Base-by-base conservation (phyloP, 2,329 filamentous ascomycete genomes). In the Lomentospora prolificans region DNA sequence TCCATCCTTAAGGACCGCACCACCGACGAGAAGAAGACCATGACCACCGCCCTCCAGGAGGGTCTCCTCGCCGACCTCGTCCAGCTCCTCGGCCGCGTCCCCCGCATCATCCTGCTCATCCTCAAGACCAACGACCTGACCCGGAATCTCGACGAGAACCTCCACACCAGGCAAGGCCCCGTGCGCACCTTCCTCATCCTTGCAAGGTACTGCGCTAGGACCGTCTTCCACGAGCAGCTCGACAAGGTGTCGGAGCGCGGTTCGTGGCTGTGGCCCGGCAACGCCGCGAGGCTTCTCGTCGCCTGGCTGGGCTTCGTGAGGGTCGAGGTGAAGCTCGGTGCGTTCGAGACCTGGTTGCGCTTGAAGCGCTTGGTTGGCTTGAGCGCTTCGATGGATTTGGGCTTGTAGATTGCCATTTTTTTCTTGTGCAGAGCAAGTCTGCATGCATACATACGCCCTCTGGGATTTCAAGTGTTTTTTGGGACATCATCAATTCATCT, bases 81-180 rank as follows among this genome's bases (percentile, higher is more conserved):
- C 6, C 85, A 91, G 61, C 76, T 99, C 61, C 81, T 99, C 4
- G 89, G 90, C 51, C 83, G 89, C 63, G 91, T 99, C 5, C 94
- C 94, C 0, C 78, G 90, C 48, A 89, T 99, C 61, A 96, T 99
- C 55, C 78, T 99, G 10, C 76, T 99, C 27, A 97, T 99, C 61
- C 78, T 99, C 59, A 99, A 99, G 74, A 99, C 94, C 2, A 99
- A 99, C 68, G 94, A 99, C 71, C 75, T 99, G 39, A 99, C 94
- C 14, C 84, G 94, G 60, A 94, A 87, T 63, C 79, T 99, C 17
- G 94, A 99, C 67, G 94, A 99, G 74, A 91, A 87, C 65, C 75
- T 95, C 36, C 86, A 91, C 56, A 94, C 89, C 0, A 77, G 80
- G 5, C 79, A 81, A 59, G 84, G 84, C 0, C 82, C 84, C 3